Evolutionary conservation across 2,329 filamentous ascomycete species (phyloP), one percentile per base, ranked within the genome.

Genomic region (Aspergillus phoenicis): DNA sequence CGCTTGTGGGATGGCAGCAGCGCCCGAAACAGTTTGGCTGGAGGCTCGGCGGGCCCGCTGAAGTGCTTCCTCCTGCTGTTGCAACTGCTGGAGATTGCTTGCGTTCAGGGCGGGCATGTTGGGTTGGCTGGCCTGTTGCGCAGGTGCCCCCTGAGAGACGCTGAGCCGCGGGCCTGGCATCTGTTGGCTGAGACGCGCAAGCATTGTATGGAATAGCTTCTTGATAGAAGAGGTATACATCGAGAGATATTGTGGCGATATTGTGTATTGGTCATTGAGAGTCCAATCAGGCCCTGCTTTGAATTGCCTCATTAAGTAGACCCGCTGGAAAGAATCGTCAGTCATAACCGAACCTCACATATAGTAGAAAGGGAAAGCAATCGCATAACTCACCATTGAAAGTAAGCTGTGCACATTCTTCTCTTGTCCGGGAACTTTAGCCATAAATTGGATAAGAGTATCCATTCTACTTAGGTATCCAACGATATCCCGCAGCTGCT

Each of bases 1-100:
- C 30, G 84, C 81, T 43, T 83, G 78, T n/a, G 82, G 75, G 8
- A 80, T 75, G 6, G 80, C 83, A 20, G 83, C 81, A 39, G 82
- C 79, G 48, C 78, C 76, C 51, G 83, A 82, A 17, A 69, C 72
- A 51, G 79, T 73, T 51, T 76, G 77, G 58, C 71, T 75, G 26
- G 78, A 76, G 20, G 70, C 71, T 41, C 75, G 71, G 45, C 71
- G 74, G 41, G 77, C 75, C 45, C 71, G 72, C 57, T 77, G 73
- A 15, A 77, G 68, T 49, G 77, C 74, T 63, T 81, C 73, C 63
- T 82, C 76, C 59, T 83, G 80, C 61, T 82, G 72, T 62, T 81
- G 77, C 60, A 78, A 71, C 51, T 78, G 80, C 60, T 82, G 78
- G 8, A 82, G 71, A 60, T 81, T 82, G 41, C 76, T 75, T 66